phyloP scores from a whole-genome alignment of 352 stramenopile species.

The Phytophthora europaea region DNA sequence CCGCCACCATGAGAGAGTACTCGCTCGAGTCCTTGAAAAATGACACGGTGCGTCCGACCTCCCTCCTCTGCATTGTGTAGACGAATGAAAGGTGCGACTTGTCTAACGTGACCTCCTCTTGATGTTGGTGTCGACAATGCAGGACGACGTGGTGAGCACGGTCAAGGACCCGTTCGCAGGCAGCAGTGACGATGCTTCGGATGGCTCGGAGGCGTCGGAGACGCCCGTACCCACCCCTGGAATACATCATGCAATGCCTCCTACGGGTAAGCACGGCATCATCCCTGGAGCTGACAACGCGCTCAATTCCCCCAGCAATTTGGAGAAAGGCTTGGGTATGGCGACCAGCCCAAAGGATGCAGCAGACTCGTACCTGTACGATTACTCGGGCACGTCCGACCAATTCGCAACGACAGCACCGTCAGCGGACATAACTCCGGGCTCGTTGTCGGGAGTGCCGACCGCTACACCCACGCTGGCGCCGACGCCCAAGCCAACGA shows the following conservation, averaged over 20 bases:
- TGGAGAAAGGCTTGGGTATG: not conserved
- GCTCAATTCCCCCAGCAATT: not conserved
- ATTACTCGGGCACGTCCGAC: slow-evolving; percentile 18
- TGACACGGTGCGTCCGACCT: slow-evolving; percentile 26
- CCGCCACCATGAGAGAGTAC: slow-evolving; percentile 36
- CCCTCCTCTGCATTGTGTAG: not conserved
- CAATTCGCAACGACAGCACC: slow-evolving; percentile 15
- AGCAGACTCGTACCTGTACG: slow-evolving; percentile 7
- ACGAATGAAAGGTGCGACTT: not conserved
- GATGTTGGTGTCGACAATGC: not conserved
- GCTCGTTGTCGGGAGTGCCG: slow-evolving; percentile 10
- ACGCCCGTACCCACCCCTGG: not conserved
- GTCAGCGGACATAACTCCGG: slow-evolving; percentile 3
- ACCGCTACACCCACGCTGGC: not conserved
- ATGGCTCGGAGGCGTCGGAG: slow-evolving; percentile 1
- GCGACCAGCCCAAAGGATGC: not conserved
- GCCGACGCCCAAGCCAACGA: slow-evolving; percentile 15
- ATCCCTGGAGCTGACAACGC: not conserved
- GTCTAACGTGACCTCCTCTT: slow-evolving; percentile 9
- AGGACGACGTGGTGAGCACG: slow-evolving; percentile 22
- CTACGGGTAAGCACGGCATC: not conserved
- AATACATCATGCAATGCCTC: not conserved
- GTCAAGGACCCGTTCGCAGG: slow-evolving; percentile 19
- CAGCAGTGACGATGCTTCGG: slow-evolving; percentile 11
- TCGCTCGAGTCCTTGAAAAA: slow-evolving; percentile 38